Percentiles rank a stretch among this genome's conserved stretches.
phyloP scores from a whole-genome alignment of 345 rosid genomes.

The Hypericum perforatum region DNA sequence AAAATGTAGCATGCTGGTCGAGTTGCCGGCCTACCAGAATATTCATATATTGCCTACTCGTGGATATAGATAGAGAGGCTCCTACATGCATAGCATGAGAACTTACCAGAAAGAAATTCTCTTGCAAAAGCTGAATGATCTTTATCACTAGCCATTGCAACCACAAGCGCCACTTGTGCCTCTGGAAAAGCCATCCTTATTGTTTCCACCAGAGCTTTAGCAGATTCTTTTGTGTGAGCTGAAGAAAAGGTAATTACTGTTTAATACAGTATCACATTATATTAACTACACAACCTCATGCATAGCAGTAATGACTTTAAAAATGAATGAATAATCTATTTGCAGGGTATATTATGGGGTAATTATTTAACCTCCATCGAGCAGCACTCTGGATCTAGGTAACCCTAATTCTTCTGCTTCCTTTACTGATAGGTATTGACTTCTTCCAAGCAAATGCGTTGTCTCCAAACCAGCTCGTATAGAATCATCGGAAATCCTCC shows the following conservation, averaged over 20 bases:
- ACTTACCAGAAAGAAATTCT: constrained; percentile 61
- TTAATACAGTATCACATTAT: no score
- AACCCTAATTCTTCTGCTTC: constrained; percentile 56
- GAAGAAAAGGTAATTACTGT: constrained; percentile 8
- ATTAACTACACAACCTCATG: no score
- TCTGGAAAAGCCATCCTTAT: constrained; percentile 45
- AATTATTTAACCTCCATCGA: constrained; percentile 65
- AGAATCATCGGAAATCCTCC: constrained; percentile 56
- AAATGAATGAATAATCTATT: no score
- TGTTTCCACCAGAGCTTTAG: constrained; percentile 55
- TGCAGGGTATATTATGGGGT: no score
- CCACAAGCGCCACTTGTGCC: constrained; percentile 43
- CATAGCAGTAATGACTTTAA: no score
- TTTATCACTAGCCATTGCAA: constrained; percentile 90
- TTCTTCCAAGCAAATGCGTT: constrained; percentile 72
- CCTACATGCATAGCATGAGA: background rate
- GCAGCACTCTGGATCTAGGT: constrained; percentile 53
- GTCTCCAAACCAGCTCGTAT: constrained; percentile 61
- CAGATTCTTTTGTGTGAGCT: constrained; percentile 96
- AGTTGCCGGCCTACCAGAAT: no score
- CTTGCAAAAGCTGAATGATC: constrained; percentile 77
- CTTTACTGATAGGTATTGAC: constrained; percentile 51
- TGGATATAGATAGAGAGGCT: background rate
- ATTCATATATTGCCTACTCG: background rate
- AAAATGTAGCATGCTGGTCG: no score